Conservation (phyloP, 768 basidiomycete genomes). For the Chalciporus sphaerocephalus region DNA sequence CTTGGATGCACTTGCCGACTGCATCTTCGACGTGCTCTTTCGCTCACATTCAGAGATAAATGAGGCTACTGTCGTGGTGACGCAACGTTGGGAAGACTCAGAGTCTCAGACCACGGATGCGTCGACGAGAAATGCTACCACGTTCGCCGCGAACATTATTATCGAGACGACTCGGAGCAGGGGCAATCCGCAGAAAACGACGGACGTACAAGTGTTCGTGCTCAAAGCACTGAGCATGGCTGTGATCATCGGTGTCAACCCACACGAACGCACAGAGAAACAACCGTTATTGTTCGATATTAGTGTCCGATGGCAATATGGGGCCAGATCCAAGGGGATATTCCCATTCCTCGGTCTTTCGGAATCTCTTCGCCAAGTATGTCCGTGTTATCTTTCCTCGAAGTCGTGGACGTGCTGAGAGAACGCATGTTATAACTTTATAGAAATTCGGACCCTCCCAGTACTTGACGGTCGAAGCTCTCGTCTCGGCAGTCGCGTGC, state of each 20-base stretch:
- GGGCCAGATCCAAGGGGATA: neutral
- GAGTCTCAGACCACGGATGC: no score
- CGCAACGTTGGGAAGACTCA: conserved; percentile 33
- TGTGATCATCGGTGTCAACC: conserved; percentile 64
- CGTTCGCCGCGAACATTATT: conserved; percentile 41
- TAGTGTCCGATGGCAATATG: conserved; percentile 22
- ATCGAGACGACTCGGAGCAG: conserved; percentile 36
- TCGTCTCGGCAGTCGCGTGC: conserved; percentile 54
- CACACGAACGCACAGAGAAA: conserved; percentile 57
- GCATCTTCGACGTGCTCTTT: conserved; percentile 39
- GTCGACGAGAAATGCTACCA: conserved; percentile 33
- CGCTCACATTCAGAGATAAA: conserved; percentile 29
- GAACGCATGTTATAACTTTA: neutral
- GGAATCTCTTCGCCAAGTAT: conserved; percentile 32
- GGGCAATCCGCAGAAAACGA: conserved; percentile 4
- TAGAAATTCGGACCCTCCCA: conserved; percentile 48
- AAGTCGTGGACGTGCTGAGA: neutral
- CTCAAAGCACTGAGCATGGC: conserved; percentile 44
- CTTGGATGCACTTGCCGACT: conserved; percentile 45
- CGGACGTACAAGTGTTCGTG: conserved; percentile 19
- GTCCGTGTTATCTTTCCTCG: neutral
- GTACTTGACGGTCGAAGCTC: conserved; percentile 65
- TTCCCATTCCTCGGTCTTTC: conserved; percentile 22
- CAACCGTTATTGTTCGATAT: conserved; percentile 59
- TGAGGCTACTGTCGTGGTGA: conserved; percentile 41